Conservation (phyloP, 2,329 filamentous ascomycete species). For the Microsporum audouinii region DNA sequence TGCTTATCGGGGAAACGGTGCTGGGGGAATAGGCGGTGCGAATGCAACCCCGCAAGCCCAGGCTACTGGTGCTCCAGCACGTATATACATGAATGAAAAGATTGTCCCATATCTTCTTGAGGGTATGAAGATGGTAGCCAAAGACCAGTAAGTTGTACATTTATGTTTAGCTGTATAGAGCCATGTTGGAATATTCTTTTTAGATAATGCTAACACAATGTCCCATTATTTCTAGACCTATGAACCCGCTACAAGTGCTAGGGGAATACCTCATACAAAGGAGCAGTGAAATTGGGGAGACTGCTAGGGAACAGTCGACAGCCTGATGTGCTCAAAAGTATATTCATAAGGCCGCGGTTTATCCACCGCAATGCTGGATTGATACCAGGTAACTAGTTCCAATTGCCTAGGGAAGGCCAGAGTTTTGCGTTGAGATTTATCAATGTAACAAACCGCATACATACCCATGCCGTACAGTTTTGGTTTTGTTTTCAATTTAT, state of each 20-base stretch:
- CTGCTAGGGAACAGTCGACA: constrained; percentile 9
- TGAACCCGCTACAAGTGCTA: constrained; percentile 55
- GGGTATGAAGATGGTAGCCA: constrained; percentile 62
- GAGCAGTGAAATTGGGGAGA: constrained; percentile 52
- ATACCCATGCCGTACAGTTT: neutral
- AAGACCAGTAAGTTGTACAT: constrained; percentile 49
- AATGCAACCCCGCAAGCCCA: constrained; percentile 31
- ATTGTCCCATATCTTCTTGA: constrained; percentile 58
- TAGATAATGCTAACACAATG: neutral
- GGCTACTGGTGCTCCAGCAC: constrained; percentile 55
- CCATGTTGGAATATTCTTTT: neutral
- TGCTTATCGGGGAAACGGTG: neutral
- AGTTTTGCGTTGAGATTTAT: neutral
- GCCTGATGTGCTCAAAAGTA: neutral
- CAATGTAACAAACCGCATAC: neutral
- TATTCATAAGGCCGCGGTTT: too few species aligned
- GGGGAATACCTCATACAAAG: constrained; percentile 60
- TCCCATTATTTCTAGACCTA: constrained; percentile 40
- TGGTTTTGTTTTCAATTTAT: neutral
- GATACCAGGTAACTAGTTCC: neutral
- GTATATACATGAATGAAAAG: constrained; percentile 60
- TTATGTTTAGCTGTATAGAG: neutral
- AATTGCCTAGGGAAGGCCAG: neutral
- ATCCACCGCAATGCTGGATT: neutral
- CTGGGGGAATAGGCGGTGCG: neutral